These are phyloP conservation scores for Cytospora leucostoma DNA, from an alignment of 2,329 filamentous ascomycete species.

Conservation along the genomic window DNA sequence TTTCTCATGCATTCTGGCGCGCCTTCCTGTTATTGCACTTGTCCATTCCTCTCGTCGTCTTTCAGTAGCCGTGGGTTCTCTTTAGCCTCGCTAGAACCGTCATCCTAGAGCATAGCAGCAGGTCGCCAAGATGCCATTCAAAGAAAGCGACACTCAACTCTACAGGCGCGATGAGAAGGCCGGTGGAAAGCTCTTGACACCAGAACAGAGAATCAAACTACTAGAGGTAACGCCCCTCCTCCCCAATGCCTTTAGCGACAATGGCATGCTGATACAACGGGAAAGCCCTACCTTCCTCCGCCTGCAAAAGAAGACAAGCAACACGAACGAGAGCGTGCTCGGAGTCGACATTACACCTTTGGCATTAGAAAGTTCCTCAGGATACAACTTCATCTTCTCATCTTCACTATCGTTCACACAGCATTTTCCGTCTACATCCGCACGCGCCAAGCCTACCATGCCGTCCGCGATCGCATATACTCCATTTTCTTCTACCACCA, in stretches of 20 bases:
- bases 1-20: conserved; percentile 28
- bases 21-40: conserved; percentile 5
- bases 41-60: background rate
- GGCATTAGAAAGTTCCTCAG: conserved; percentile 64
- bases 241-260: conserved; percentile 18
- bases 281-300: conserved; percentile 43
- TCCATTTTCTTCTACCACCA: conserved; percentile 94
- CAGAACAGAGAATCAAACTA: conserved; percentile 48
- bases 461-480: conserved; percentile 73
- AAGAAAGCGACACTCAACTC: conserved; percentile 40
- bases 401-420: conserved; percentile 72
- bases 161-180: conserved; percentile 50
- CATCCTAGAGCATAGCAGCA: background rate
- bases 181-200: conserved; percentile 44
- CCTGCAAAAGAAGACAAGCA: conserved; percentile 36
- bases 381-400: conserved; percentile 63
- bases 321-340: conserved; percentile 30
- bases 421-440: conserved; percentile 89
- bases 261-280: conserved; percentile 32
- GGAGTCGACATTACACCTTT: conserved; percentile 35
- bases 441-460: conserved; percentile 75
- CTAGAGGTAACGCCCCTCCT: conserved; percentile 41
- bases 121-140: conserved; percentile 40
- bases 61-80: background rate
- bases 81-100: conserved; percentile 1